Base-by-base conservation (phyloP, 23 red algal genomes). In the Chondrus crispus region DNA sequence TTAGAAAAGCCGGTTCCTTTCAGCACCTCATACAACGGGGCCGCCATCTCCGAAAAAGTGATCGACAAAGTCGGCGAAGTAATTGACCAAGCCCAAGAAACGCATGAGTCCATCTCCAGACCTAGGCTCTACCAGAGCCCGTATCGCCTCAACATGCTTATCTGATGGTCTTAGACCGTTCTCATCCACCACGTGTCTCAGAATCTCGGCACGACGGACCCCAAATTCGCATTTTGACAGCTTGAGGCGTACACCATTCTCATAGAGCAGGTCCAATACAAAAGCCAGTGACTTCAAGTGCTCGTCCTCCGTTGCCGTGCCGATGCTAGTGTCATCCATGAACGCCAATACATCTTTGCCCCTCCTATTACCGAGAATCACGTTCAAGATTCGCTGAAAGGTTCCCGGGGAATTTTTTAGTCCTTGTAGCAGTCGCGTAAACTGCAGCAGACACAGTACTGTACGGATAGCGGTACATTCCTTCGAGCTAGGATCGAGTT, bases 391-490 rank as follows among this genome's bases (percentile, higher is more conserved):
- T 41, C 87, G 37, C 73, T 83, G 75, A 63, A 91, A 66, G 19
- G 87, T 79, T 33, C 26, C 36, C 29, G 68, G 68, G 45, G 68
- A 81, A 46, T 74, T 91, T 30, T 58, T 80, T 28, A 91, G 57
- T n/a, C 87, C 87, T 53, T 91, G 78, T 11, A 28, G 68, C 72
- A 91, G 36, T 53, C 77, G 72, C 28, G 87, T 91, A 58, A 42
- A 91, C 75, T 77, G 62, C 12, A 81, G 19, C 22, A 91, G 52
- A 58, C 87, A 35, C 4, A 91, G 22, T 26, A 48, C 36, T 63
- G 87, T 91, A 19, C 46, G 32, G 28, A 91, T 58, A 22, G 87
- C 87, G 28, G 87, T 91, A 29, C 32, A 57, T 49, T 45, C 32
- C 64, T 80, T 37, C 24, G 68, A 81, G 28, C 51, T 52, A 22